phyloP scores from a whole-genome alignment of 2,329 filamentous ascomycete species.

The Coniella lustricola region DNA sequence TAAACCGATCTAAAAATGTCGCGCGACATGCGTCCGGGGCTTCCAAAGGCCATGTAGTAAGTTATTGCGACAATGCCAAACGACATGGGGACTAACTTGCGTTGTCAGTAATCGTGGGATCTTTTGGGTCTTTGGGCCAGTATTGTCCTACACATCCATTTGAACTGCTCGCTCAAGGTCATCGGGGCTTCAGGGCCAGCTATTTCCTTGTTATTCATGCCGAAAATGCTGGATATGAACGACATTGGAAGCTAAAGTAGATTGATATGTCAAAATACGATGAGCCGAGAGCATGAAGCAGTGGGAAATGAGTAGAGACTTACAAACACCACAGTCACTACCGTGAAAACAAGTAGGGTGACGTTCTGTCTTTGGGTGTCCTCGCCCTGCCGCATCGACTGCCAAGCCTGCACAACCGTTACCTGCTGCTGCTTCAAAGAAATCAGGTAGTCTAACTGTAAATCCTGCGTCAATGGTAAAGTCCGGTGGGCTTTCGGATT shows the following conservation, averaged over 20 bases:
- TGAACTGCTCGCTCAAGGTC: slow-evolving; percentile 13
- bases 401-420: slow-evolving; percentile 36
- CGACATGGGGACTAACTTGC: slow-evolving; percentile 5
- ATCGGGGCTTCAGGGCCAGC: slow-evolving; percentile 9
- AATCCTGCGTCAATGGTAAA: no score
- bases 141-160: slow-evolving; percentile 11
- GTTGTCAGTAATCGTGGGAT: background rate
- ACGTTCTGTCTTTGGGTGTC: slow-evolving; percentile 35
- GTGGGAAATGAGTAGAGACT: slow-evolving; percentile 10
- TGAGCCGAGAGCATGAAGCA: no score
- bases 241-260: slow-evolving; percentile 27
- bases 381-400: slow-evolving; percentile 31
- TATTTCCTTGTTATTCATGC: slow-evolving; percentile 29
- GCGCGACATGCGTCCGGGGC: slow-evolving; percentile 8
- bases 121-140: fast-evolving
- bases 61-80: slow-evolving; percentile 14
- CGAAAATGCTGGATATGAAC: slow-evolving; percentile 32
- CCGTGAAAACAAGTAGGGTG: slow-evolving; percentile 39
- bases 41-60: slow-evolving; percentile 15
- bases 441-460: slow-evolving; percentile 31
- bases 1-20: slow-evolving; percentile 13
- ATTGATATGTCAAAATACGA: background rate
- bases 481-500: no score
- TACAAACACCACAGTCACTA: slow-evolving; percentile 41
- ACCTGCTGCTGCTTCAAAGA: slow-evolving; percentile 40